phyloP scores from a whole-genome alignment of 345 rosid species.

The Balakata baccata region DNA sequence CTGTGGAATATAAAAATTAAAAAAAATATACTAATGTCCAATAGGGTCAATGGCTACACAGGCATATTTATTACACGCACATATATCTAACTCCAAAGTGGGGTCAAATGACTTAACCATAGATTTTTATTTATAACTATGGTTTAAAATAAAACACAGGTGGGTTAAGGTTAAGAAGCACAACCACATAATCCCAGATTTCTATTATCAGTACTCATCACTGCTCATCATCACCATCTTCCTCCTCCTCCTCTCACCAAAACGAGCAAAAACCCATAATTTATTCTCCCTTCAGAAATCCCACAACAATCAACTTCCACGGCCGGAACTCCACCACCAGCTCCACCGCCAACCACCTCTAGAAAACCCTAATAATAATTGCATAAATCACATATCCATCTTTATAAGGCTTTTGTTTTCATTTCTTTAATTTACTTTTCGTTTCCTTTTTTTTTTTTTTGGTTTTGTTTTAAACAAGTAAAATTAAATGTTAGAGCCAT shows the following conservation, averaged over 20 bases:
- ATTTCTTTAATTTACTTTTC: neutral
- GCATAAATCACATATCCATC: neutral
- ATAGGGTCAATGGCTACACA: constrained; percentile 10
- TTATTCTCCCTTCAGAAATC: too few relatives aligned
- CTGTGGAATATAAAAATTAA: neutral
- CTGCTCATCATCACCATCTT: constrained; percentile 4
- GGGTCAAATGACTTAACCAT: constrained; percentile 23
- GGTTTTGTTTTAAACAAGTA: too few relatives aligned
- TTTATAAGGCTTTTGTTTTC: neutral
- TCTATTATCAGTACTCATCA: constrained; percentile 19
- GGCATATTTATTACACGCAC: constrained; percentile 23
- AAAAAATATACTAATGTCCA: neutral
- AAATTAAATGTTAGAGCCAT: constrained; percentile 25
- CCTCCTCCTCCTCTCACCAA: neutral
- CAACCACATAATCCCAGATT: constrained; percentile 28
- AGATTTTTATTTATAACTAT: constrained; percentile 18
- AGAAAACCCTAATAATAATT: neutral
- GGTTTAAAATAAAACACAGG: constrained; percentile 19
- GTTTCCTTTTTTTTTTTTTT: neutral
- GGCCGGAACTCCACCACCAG: too few relatives aligned
- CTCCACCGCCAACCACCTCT: neutral
- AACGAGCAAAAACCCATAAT: too few relatives aligned
- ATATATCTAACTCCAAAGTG: constrained; percentile 7
- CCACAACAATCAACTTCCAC: neutral
- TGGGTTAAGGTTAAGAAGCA: constrained; percentile 27